Evolutionary conservation across 306 rosid species (phyloP).

Genomic region (Dryas alaskensis): DNA sequence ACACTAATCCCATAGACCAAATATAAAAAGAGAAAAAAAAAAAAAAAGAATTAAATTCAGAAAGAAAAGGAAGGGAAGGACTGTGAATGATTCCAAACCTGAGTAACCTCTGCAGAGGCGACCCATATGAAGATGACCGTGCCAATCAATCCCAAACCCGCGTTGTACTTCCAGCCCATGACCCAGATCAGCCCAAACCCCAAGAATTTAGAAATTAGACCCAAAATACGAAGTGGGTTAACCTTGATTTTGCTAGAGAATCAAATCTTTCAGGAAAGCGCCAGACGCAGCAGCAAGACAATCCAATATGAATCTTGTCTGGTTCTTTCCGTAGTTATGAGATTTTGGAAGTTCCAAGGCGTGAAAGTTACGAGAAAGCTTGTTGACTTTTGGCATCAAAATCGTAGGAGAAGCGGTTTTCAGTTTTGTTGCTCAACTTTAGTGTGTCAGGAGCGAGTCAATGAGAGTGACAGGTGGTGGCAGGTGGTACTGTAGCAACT

Average conservation of each 20-base stretch:
- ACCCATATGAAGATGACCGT: conserved; percentile 63
- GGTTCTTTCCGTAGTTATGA: background rate
- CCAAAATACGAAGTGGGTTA: conserved; percentile 1
- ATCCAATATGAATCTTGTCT: background rate
- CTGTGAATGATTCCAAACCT: conserved; percentile 38
- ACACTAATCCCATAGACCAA: too few relatives aligned
- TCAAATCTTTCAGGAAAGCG: conserved; percentile 10
- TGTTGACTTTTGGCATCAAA: background rate
- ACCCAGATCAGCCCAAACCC: conserved; percentile 6
- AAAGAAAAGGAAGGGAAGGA: background rate
- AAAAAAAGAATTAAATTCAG: background rate
- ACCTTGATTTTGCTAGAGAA: conserved; percentile 14
- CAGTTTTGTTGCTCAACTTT: conserved; percentile 6
- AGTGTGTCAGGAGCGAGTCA: background rate
- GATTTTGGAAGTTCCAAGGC: background rate
- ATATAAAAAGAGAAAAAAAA: background rate
- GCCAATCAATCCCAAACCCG: conserved; percentile 61
- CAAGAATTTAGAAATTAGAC: background rate
- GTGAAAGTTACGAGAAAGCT: background rate
- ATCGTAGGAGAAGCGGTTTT: background rate
- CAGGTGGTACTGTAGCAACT: background rate
- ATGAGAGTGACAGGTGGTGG: conserved; percentile 33
- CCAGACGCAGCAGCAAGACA: background rate
- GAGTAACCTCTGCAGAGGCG: conserved; percentile 70
- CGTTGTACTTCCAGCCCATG: conserved; percentile 60